Percentiles rank a stretch among this genome's conserved stretches.
These are phyloP conservation scores for Chimonanthus praecox DNA, from an alignment of 164 flowering plant species.

Conservation along the genomic window DNA sequence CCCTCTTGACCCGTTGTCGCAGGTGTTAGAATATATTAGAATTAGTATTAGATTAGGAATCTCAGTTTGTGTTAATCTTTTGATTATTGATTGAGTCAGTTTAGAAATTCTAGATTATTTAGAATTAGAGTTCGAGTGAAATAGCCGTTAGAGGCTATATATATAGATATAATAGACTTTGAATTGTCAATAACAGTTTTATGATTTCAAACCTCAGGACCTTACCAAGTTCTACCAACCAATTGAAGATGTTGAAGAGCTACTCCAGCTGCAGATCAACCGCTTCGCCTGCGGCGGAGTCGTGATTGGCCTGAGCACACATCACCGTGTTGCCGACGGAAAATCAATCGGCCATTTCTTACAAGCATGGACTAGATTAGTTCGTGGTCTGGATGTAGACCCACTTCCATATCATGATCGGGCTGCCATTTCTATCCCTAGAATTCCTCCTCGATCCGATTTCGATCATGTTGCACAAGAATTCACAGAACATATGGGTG, in stretches of 20 bases:
- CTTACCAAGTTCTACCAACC: constrained; percentile 9
- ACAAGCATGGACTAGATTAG: constrained; percentile 9
- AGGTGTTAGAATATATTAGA: no score
- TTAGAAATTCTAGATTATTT: no score
- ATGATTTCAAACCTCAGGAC: neutral
- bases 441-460: constrained; percentile 8
- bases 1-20: constrained; percentile 3
- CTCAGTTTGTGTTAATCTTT: no score
- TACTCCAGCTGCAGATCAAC: constrained; percentile 17
- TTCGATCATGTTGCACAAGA: constrained; percentile 9
- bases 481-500: neutral
- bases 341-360: constrained; percentile 13
- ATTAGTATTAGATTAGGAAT: no score
- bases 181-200: no score
- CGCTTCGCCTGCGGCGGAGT: constrained; percentile 16
- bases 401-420: constrained; percentile 7
- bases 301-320: constrained; percentile 13
- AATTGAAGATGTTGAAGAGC: constrained; percentile 2
- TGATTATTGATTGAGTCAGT: no score
- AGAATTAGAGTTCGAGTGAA: no score
- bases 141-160: no score
- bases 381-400: constrained; percentile 3
- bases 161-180: no score
- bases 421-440: constrained; percentile 1
- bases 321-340: constrained; percentile 14